phyloP scores from a whole-genome alignment of 345 rosid genomes.

The Carallia pectinifolia region DNA sequence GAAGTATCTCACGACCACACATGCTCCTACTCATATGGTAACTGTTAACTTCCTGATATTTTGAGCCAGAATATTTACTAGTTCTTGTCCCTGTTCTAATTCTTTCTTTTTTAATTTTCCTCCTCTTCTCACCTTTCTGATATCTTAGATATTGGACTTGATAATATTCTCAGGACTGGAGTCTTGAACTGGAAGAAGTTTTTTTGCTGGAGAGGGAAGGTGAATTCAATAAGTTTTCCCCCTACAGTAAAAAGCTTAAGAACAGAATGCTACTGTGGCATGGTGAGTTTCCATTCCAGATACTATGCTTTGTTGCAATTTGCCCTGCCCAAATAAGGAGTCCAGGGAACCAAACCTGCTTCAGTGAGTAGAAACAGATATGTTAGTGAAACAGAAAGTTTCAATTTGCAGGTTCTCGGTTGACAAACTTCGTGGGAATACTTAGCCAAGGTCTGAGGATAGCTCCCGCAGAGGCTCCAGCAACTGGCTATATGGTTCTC shows the following conservation, averaged over 20 bases:
- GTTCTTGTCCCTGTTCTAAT: background rate
- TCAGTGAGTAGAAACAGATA: background rate
- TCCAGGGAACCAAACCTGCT: background rate
- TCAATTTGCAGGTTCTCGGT: constrained; percentile 67
- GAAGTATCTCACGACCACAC: constrained; percentile 77
- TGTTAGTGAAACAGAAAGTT: background rate
- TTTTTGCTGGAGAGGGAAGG: constrained; percentile 90
- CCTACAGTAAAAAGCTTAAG: constrained; percentile 57
- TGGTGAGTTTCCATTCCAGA: constrained; percentile 41
- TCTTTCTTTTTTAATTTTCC: background rate
- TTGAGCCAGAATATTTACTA: background rate
- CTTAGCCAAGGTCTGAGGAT: constrained; percentile 95
- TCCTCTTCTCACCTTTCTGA: background rate
- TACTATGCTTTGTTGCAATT: background rate
- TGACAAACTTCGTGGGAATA: constrained; percentile 93
- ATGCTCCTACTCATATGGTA: constrained; percentile 92
- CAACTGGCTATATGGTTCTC: constrained; percentile 95
- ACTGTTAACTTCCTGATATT: constrained; percentile 15
- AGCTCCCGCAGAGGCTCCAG: constrained; percentile 99
- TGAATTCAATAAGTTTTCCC: constrained; percentile 78
- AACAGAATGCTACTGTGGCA: constrained; percentile 96
- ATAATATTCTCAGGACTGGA: constrained; percentile 63
- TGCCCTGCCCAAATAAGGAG: background rate
- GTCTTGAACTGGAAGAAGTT: constrained; percentile 87
- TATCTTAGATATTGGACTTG: constrained; percentile 1